phyloP scores from a whole-genome alignment of 2,329 filamentous ascomycete species.

The Ophiostoma tasmaniense region DNA sequence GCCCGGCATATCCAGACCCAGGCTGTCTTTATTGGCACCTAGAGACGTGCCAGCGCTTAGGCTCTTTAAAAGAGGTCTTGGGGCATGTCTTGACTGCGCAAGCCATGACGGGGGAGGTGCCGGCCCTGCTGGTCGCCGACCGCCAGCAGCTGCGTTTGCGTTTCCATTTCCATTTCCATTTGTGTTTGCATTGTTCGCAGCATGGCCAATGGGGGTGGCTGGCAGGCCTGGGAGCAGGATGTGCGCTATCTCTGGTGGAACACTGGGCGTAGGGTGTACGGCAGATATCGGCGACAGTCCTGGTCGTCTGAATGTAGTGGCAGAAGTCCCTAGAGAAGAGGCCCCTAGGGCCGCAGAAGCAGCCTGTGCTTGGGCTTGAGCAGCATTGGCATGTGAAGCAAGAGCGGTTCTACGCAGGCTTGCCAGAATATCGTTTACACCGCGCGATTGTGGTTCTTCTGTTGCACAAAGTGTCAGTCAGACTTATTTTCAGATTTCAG shows the following conservation, averaged over 20 bases:
- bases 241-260: conserved; percentile 50
- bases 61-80: background rate
- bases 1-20: conserved; percentile 33
- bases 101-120: conserved; percentile 52
- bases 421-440: conserved; percentile 54
- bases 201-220: background rate
- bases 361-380: background rate
- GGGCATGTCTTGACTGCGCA: conserved; percentile 27
- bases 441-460: conserved; percentile 25
- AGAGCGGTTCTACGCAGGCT: conserved; percentile 43
- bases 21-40: background rate
- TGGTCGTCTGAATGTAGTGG: background rate
- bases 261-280: conserved; percentile 35
- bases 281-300: conserved; percentile 7
- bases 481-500: no score
- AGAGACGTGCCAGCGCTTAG: no score
- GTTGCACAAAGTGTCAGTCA: conserved; percentile 12
- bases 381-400: conserved; percentile 18
- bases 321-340: background rate
- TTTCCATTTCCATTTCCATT: background rate
- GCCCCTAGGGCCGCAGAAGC: conserved; percentile 5
- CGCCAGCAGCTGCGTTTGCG: background rate
- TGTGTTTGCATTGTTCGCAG: background rate
- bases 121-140: conserved; percentile 48
- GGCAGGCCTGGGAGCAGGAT: conserved; percentile 34